phyloP scores from a whole-genome alignment of 2,329 filamentous ascomycete genomes.

The Fusarium cicatricum region DNA sequence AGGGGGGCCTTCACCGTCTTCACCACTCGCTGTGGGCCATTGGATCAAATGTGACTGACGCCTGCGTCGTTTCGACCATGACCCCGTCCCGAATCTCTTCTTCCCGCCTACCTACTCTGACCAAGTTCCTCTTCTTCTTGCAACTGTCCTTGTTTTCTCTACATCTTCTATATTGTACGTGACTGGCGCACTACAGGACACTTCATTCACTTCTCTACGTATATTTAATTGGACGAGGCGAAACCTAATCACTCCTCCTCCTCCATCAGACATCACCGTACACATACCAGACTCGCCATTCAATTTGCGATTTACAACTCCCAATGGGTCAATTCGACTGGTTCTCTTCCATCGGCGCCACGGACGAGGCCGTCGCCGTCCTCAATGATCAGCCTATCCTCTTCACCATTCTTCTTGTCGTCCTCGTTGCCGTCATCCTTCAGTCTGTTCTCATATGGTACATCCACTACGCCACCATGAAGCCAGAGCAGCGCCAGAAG shows the following conservation, averaged over 20 bases:
- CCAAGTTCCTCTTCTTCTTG: constrained; percentile 12
- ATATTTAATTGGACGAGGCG: not conserved
- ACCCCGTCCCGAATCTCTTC: constrained; percentile 36
- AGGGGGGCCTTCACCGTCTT: constrained; percentile 34
- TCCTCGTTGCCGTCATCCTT: constrained; percentile 58
- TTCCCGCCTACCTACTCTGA: constrained; percentile 4
- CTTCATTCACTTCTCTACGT: constrained; percentile 12
- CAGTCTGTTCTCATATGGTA: constrained; percentile 61
- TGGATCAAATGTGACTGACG: constrained; percentile 20
- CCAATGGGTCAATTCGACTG: constrained; percentile 64
- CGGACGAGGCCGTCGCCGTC: constrained; percentile 63
- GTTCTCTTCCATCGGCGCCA: constrained; percentile 65
- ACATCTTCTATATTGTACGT: constrained; percentile 28
- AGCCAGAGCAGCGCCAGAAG: constrained; percentile 67
- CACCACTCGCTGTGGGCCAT: constrained; percentile 33
- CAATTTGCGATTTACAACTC: not conserved
- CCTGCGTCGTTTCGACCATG: constrained; percentile 21
- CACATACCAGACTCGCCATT: not conserved
- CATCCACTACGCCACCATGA: constrained; percentile 67
- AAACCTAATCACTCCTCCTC: not conserved
- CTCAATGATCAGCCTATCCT: constrained; percentile 69
- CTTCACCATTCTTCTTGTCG: constrained; percentile 65
- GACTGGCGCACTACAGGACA: constrained; percentile 38
- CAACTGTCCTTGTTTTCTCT: constrained; percentile 14
- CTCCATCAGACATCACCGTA: not conserved